Evolutionary conservation across 495 filamentous ascomycete species (phyloP).

Genomic region (Neurospora sp.): DNA sequence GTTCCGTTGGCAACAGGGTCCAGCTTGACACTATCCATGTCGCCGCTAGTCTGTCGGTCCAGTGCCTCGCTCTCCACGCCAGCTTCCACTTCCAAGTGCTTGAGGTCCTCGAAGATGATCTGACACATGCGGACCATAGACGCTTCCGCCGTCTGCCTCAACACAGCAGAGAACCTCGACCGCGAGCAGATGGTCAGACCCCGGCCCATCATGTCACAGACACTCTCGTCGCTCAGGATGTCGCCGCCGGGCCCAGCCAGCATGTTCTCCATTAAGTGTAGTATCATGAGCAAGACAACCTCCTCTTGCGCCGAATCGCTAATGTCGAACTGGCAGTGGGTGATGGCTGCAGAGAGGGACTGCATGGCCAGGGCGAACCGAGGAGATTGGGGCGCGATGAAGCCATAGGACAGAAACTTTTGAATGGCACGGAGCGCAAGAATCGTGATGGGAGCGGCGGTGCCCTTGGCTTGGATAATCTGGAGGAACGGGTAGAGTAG

Average conservation of each 20-base stretch:
- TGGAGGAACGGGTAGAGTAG: conserved; percentile 93
- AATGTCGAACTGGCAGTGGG: conserved; percentile 95
- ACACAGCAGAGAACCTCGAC: conserved; percentile 77
- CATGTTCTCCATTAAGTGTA: conserved; percentile 98
- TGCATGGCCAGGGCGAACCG: conserved; percentile 88
- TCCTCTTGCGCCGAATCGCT: conserved; percentile 92
- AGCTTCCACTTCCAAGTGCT: conserved; percentile 67
- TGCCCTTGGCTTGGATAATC: conserved; percentile 92
- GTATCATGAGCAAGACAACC: conserved; percentile 82
- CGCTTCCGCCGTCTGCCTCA: conserved; percentile 87
- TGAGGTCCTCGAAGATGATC: conserved; percentile 87
- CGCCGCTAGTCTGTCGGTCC: conserved; percentile 50
- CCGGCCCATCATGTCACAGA: conserved; percentile 99
- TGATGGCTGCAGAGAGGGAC: conserved; percentile 85
- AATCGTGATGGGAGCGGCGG: conserved; percentile 90
- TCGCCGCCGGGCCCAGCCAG: conserved; percentile 86
- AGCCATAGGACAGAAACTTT: conserved; percentile 92
- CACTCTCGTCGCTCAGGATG: conserved; percentile 87
- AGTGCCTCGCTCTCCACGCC: conserved; percentile 48
- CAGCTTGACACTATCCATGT: conserved; percentile 75
- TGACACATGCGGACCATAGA: conserved; percentile 99
- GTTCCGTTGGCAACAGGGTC: conserved; percentile 76
- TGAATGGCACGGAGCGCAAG: conserved; percentile 91
- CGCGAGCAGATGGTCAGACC: conserved; percentile 97
- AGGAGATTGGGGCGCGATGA: conserved; percentile 73